A percentile compares a stretch with the other conserved stretches of the same genome.
Evolutionary conservation across 202 grass and related monocot species (phyloP).

Genomic region (Schoenoplectus triqueter): DNA sequence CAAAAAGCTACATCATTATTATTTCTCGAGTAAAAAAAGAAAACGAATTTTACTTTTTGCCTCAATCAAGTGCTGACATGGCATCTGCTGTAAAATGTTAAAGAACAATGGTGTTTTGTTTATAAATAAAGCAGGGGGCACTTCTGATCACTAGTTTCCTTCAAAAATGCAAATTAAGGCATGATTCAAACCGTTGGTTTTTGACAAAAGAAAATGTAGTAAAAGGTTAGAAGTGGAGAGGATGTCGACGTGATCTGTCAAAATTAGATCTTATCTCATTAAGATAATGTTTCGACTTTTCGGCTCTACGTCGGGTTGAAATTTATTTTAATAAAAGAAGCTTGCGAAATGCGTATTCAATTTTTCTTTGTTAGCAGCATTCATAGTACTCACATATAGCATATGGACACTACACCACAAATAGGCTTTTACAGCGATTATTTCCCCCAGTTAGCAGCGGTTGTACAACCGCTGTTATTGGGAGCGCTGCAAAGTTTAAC

Average conservation of each 20-base stretch:
- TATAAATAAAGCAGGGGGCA: neutral
- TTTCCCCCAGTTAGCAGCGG: too few relatives aligned
- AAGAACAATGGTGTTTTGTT: neutral
- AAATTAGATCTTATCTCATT: constrained; percentile 40
- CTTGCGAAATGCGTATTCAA: neutral
- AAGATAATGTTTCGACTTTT: constrained; percentile 29
- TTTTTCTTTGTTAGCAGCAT: constrained; percentile 17
- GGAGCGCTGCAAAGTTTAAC: too few relatives aligned
- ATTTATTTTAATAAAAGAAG: neutral
- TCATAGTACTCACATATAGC: neutral
- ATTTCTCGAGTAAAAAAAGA: too few relatives aligned
- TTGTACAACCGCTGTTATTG: too few relatives aligned
- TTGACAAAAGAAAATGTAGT: neutral
- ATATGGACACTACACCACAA: too few relatives aligned
- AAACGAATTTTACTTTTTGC: too few relatives aligned
- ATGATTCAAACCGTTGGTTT: neutral
- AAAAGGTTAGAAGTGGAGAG: neutral
- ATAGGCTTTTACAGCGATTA: too few relatives aligned
- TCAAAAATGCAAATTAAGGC: neutral
- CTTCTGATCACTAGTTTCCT: neutral
- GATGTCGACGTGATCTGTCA: constrained; percentile 32
- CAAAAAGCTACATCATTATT: too few relatives aligned
- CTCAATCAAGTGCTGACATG: neutral
- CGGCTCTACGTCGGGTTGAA: neutral
- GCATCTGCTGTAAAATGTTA: neutral